Conservation (phyloP, 1,284 basidiomycete genomes). For the Takashimella koratensis region DNA sequence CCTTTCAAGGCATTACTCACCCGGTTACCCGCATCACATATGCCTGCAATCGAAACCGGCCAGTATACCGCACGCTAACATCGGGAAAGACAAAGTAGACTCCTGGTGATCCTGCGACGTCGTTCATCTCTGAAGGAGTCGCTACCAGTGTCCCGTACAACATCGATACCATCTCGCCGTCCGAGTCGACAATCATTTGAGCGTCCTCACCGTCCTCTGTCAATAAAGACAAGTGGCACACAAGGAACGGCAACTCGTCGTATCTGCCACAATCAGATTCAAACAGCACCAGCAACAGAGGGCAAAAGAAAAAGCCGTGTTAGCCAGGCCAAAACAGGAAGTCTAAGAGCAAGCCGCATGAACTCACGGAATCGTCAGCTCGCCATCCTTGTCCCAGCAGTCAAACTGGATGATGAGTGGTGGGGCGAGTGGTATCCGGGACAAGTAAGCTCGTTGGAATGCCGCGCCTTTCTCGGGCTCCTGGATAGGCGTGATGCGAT, state of each 20-base stretch:
- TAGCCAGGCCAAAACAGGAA: not conserved
- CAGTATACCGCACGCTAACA: conserved; percentile 72
- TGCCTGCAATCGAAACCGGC: conserved; percentile 70
- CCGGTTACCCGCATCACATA: conserved; percentile 70
- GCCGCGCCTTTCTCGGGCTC: conserved; percentile 73
- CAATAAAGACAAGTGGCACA: conserved; percentile 67
- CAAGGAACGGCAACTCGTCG: conserved; percentile 73
- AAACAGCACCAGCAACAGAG: not conserved
- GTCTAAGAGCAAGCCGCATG: no score
- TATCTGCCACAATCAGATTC: no score
- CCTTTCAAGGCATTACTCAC: conserved; percentile 55
- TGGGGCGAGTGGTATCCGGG: conserved; percentile 73
- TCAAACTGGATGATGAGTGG: conserved; percentile 73
- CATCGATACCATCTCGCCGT: conserved; percentile 44
- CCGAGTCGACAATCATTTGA: conserved; percentile 20
- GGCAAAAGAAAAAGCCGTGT: not conserved
- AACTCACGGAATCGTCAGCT: conserved; percentile 51
- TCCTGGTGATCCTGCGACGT: conserved; percentile 69
- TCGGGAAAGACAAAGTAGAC: conserved; percentile 87
- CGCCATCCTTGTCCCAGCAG: conserved; percentile 56
- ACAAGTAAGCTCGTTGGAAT: conserved; percentile 68
- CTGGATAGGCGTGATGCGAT: conserved; percentile 57
- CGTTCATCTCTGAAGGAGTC: conserved; percentile 68
- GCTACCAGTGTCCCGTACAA: conserved; percentile 82
- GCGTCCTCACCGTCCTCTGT: conserved; percentile 35